Evolutionary conservation across 257 asterid genomes (phyloP), one percentile per base, ranked within the genome.

Genomic region (Hygrophila difformis): DNA sequence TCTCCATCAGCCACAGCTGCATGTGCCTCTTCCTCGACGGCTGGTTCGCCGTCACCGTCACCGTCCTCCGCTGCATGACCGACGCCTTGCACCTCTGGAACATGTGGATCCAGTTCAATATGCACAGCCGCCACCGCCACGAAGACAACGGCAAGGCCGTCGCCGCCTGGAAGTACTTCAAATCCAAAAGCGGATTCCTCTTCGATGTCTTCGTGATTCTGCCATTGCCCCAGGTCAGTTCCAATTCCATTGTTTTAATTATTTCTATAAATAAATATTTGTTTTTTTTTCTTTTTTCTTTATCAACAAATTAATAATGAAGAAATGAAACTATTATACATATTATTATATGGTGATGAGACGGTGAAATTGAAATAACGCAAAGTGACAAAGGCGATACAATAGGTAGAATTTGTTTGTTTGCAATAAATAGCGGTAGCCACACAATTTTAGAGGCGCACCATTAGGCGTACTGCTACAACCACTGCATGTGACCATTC

Each of bases 151-250:
- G 9, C 2, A 31, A 9, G 3, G 1, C 5, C 29, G 29, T 7
- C 29, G 29, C 7, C 29, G 29, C 29, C 29, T 24, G 3, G 29
- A 24, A 24, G 7, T 24, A 24, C 29, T 2, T 24, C 29, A 81
- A 63, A 62, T 75, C 71, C 0, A 71, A 64, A 39, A 75, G 56
- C 59, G 94, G 93, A 15, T 79, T 79, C 76, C 43, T 76, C 4
- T 73, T 89, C 15, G 94, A 89, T 70, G 75, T 85, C 57, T 86
- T 91, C n/a, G 87, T 91, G 69, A 72, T 91, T 58, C 87, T 91
- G 41, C 98, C 98, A 2, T 40, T 91, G 62, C 96, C 98, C 8
- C 98, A 91, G 88, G 98, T 87, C 0, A 56, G 63, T 4, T 2
- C 0, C 12, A 5, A 0, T 33, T 0, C 10, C 37, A 4, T 6